Conservation (phyloP, 2,329 filamentous ascomycete genomes). For the Aphanocladium album region DNA sequence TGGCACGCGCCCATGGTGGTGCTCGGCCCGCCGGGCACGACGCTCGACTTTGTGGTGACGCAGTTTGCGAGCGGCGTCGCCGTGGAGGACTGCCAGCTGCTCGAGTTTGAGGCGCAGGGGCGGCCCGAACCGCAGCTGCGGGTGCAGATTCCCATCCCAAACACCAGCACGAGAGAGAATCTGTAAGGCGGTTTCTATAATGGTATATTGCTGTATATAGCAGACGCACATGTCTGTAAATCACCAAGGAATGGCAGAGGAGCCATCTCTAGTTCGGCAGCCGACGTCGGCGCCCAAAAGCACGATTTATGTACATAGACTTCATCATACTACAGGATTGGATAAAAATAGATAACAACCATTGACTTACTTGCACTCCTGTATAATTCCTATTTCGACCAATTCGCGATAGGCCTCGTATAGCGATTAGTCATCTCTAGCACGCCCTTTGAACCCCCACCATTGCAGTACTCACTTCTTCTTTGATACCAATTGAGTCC, state of each 20-base stretch:
- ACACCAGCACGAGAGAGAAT: slow-evolving; percentile 11
- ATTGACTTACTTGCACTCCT: neutral
- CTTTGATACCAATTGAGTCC: too few relatives aligned
- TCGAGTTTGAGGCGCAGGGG: slow-evolving; percentile 35
- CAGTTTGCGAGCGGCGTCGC: slow-evolving; percentile 83
- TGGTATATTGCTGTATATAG: neutral
- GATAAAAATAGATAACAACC: neutral
- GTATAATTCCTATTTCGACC: neutral
- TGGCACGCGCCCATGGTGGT: slow-evolving; percentile 98
- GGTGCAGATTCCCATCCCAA: slow-evolving; percentile 26
- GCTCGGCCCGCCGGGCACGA: slow-evolving; percentile 52
- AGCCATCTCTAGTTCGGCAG: neutral
- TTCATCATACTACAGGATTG: neutral
- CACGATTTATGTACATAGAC: neutral
- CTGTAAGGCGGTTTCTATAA: slow-evolving; percentile 8
- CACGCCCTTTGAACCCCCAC: neutral
- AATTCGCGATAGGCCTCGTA: neutral
- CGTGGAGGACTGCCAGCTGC: slow-evolving; percentile 84
- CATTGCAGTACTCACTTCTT: neutral
- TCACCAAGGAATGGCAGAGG: neutral
- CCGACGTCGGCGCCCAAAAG: neutral
- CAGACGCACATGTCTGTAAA: neutral
- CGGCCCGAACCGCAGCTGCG: slow-evolving; percentile 36
- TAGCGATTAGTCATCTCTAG: too few relatives aligned
- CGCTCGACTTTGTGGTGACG: slow-evolving; percentile 81